Evolutionary conservation across 805 yeast genomes (phyloP).

Genomic region (Candida quercuum): DNA sequence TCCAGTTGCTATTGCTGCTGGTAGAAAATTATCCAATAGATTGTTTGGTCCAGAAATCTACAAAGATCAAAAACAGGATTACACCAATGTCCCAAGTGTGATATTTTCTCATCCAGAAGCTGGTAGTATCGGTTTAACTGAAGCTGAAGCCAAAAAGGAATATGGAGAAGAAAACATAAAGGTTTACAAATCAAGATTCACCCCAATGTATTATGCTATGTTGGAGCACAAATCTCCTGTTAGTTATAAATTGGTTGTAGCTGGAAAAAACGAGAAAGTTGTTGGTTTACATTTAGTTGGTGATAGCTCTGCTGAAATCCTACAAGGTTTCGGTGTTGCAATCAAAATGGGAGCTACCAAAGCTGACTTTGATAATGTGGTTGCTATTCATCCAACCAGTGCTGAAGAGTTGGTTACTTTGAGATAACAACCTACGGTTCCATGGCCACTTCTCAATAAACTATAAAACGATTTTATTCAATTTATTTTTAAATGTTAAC

Average conservation of each 20-base stretch:
- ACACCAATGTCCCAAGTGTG: conserved; percentile 85
- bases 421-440: conserved; percentile 15
- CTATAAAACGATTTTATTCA: no score
- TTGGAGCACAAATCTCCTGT: conserved; percentile 76
- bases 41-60: conserved; percentile 75
- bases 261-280: conserved; percentile 83
- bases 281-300: conserved; percentile 95
- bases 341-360: conserved; percentile 99
- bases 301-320: conserved; percentile 82
- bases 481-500: no score
- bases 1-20: conserved; percentile 98
- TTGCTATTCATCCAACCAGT: conserved; percentile 97
- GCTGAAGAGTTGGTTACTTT: conserved; percentile 95
- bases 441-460: no score
- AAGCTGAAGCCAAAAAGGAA: conserved; percentile 68
- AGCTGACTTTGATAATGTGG: conserved; percentile 89
- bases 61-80: conserved; percentile 77
- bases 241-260: conserved; percentile 73
- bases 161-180: conserved; percentile 79
- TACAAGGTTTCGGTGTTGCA: conserved; percentile 98
- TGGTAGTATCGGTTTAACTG: conserved; percentile 86
- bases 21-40: conserved; percentile 88
- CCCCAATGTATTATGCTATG: conserved; percentile 92
- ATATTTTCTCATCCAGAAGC: conserved; percentile 98
- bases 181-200: conserved; percentile 76